Conservation (phyloP, 345 rosid genomes). For the Noccaea caerulescens region DNA sequence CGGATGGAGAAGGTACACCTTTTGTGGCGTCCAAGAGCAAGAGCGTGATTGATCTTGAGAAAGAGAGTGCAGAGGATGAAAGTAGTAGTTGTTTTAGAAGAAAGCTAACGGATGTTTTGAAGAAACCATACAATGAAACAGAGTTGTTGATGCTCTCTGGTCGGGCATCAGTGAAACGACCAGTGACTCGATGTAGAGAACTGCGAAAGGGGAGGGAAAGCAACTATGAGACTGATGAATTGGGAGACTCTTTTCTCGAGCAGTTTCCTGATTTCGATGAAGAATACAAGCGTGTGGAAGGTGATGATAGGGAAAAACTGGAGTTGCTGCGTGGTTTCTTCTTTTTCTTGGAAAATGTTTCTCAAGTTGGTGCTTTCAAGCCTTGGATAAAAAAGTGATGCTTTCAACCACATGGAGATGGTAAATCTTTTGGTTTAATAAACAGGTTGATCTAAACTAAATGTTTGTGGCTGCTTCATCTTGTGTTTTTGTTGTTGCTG, state of each 20-base stretch:
- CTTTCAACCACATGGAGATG: conserved; percentile 18
- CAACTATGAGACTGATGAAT: conserved; percentile 10
- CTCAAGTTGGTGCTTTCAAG: conserved; percentile 37
- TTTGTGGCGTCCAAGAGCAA: conserved; percentile 39
- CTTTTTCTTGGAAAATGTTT: conserved; percentile 38
- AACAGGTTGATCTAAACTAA: conserved; percentile 8
- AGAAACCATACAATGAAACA: conserved; percentile 26
- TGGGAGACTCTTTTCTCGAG: conserved; percentile 35
- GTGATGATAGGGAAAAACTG: conserved; percentile 28
- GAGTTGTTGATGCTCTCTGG: conserved; percentile 28
- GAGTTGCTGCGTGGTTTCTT: conserved; percentile 42
- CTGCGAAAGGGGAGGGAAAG: conserved; percentile 37
- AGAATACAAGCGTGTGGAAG: conserved; percentile 29
- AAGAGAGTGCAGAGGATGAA: conserved; percentile 18
- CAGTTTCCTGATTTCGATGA: conserved; percentile 29
- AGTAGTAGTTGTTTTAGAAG: conserved; percentile 5
- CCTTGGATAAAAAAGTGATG: conserved; percentile 25
- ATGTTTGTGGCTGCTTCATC: conserved; percentile 8
- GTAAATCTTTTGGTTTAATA: conserved; percentile 15
- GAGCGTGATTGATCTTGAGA: conserved; percentile 33
- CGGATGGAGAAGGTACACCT: conserved; percentile 21
- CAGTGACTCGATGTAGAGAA: conserved; percentile 34
- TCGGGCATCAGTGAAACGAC: conserved; percentile 16
- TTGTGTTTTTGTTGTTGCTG: conserved; percentile 8
- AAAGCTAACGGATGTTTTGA: conserved; percentile 16